A percentile compares a stretch with the other conserved stretches of the same genome.
phyloP scores from a whole-genome alignment of 192 early-diverging fungal genomes.

The Dissophora globulifera region DNA sequence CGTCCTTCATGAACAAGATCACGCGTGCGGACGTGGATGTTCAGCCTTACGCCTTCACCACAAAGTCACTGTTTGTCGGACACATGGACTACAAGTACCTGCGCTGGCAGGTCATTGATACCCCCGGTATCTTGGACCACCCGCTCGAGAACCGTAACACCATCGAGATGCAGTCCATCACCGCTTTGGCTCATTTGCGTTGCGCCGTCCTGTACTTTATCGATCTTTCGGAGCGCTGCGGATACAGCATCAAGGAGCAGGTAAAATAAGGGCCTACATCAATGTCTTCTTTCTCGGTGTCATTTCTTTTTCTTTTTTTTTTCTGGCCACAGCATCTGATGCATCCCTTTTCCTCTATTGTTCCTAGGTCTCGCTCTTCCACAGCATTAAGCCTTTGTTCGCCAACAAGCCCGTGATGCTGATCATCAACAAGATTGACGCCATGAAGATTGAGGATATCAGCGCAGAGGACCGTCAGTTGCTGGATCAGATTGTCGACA shows the following conservation, averaged over 20 bases:
- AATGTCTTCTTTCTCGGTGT: no score
- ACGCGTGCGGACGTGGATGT: constrained; percentile 99
- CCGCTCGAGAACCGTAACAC: constrained; percentile 99
- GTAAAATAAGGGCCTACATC: no score
- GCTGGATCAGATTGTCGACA: constrained; percentile 77
- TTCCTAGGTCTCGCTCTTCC: constrained; percentile 57
- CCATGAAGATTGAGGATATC: constrained; percentile 82
- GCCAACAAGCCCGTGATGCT: constrained; percentile 97
- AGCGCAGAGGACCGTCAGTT: constrained; percentile 74
- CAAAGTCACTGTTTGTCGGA: constrained; percentile 99
- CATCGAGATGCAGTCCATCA: constrained; percentile 99
- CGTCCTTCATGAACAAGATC: constrained; percentile 98
- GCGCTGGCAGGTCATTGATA: constrained; percentile 99
- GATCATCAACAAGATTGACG: constrained; percentile 97
- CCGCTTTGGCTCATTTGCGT: constrained; percentile 97
- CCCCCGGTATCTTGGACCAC: constrained; percentile 99
- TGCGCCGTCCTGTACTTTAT: constrained; percentile 97
- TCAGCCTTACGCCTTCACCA: constrained; percentile 99
- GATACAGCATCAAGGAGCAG: constrained; percentile 95
- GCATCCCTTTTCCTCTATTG: neutral
- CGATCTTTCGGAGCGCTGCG: constrained; percentile 98
- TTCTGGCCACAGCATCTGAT: no score
- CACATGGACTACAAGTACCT: constrained; percentile 99
- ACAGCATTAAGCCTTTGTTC: constrained; percentile 97
- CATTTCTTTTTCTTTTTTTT: constrained; percentile 6